Base-by-base conservation (phyloP, 2,329 filamentous ascomycete genomes). In the Cladosporium sp. region DNA sequence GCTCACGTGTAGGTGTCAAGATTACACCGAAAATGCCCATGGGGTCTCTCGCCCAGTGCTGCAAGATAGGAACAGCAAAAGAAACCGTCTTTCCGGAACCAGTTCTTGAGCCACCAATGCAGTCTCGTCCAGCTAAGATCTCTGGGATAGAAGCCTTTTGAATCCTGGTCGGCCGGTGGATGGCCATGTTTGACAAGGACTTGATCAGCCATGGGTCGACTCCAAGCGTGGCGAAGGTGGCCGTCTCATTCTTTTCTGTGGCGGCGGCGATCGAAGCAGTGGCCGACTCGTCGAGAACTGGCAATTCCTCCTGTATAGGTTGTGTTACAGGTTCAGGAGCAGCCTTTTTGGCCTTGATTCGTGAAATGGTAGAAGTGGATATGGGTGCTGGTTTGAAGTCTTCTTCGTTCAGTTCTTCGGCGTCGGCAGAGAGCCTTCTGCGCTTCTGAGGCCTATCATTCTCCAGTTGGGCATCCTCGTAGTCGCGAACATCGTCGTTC, bases 41-140 rank as follows among this genome's bases (percentile, higher is more conserved):
- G 0, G 95, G 95, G 80, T 99, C 93, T 74, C 93, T 86, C 2
- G 94, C 88, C 93, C 93, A 98, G 78, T 90, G 90, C 76, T 98
- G 94, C 68, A 99, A 81, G 67, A 99, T 96, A 0, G 95, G 95
- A 11, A 93, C 92, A 0, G 94, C 91, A 78, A 99, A 99, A 1
- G 95, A 93, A 51, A 98, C 89, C 3, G 95, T 99, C 82, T 99
- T 99, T 79, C 95, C 95, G 14, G 94, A 97, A 82, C 95, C 95
- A 0, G 95, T 99, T 68, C 93, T 86, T 75, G 92, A 96, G 43
- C 93, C 93, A 75, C 95, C 95, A 72, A 99, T 97, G 76, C 93
- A 97, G 79, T 99, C 93, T 72, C 91, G 86, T 6, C 95, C 95
- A 71, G 92, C 89, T 36, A 99, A 78, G 66, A 98, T 97, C 76